Conservation (phyloP, 352 stramenopile genomes). For the Pythium folliculosum region DNA sequence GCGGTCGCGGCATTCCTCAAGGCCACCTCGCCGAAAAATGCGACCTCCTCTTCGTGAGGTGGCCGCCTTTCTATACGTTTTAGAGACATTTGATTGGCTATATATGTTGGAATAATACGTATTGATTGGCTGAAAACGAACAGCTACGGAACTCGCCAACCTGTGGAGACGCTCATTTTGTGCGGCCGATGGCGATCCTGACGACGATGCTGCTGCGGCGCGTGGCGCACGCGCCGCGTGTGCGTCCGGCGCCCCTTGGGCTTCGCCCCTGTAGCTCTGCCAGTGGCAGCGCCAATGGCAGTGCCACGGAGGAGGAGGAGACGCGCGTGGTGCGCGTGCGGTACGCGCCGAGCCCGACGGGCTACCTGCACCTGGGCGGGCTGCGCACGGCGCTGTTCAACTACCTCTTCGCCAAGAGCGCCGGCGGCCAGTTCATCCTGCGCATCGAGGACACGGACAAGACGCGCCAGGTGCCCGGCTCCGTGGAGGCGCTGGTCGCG, state of each 20-base stretch:
- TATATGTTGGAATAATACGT: background rate
- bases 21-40: slow-evolving; percentile 10
- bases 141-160: background rate
- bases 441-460: slow-evolving; percentile 94
- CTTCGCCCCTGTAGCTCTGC: background rate
- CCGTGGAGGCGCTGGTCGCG: slow-evolving; percentile 80
- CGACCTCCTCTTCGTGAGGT: background rate
- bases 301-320: slow-evolving; percentile 7
- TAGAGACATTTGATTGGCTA: slow-evolving; percentile 22
- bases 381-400: slow-evolving; percentile 93
- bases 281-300: background rate
- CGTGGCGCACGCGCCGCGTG: slow-evolving; percentile 4
- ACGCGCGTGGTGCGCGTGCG: slow-evolving; percentile 58
- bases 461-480: slow-evolving; percentile 86
- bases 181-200: slow-evolving; percentile 13
- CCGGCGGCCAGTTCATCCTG: slow-evolving; percentile 86
- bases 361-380: slow-evolving; percentile 89
- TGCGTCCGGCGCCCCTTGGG: background rate
- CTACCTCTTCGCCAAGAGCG: slow-evolving; percentile 89
- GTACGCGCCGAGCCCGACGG: slow-evolving; percentile 91
- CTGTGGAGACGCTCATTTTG: slow-evolving; percentile 21
- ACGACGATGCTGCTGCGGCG: slow-evolving; percentile 18
- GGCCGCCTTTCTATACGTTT: background rate
- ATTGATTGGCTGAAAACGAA: slow-evolving; percentile 9
- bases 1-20: slow-evolving; percentile 39